Conservation (phyloP, 371 early-diverging fungal species). For the Circinella minor region DNA sequence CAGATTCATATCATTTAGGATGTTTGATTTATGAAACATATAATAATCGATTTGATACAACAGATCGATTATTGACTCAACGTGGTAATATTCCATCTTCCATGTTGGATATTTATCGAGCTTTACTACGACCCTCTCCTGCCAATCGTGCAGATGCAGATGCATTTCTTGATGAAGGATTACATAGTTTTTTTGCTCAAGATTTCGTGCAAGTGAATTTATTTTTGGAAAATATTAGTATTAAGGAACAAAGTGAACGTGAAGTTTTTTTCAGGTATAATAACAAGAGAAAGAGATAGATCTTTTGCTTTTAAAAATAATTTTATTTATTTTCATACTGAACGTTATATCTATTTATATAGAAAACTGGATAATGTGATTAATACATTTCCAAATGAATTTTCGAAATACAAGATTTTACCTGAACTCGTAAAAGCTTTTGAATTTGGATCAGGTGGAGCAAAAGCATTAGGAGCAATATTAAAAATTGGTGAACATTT, state of each 20-base stretch:
- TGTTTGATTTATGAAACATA: slow-evolving; percentile 82
- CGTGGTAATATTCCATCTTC: slow-evolving; percentile 68
- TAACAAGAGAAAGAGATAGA: background rate
- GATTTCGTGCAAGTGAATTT: slow-evolving; percentile 79
- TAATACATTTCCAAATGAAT: slow-evolving; percentile 80
- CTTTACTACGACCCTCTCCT: slow-evolving; percentile 58
- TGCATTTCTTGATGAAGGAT: slow-evolving; percentile 71
- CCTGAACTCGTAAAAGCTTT: slow-evolving; percentile 90
- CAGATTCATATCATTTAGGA: slow-evolving; percentile 85
- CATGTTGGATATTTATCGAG: slow-evolving; percentile 58
- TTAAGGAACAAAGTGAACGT: slow-evolving; percentile 85
- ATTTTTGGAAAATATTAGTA: slow-evolving; percentile 86
- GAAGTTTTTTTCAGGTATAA: slow-evolving; percentile 73
- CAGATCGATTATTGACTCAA: slow-evolving; percentile 60
- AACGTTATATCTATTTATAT: background rate
- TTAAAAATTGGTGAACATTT: slow-evolving; percentile 83
- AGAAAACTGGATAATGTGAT: slow-evolving; percentile 63
- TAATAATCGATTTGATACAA: slow-evolving; percentile 68
- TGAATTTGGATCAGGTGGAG: slow-evolving; percentile 91
- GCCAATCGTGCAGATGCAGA: slow-evolving; percentile 67
- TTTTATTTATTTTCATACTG: too few relatives aligned
- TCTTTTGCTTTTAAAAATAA: too few relatives aligned
- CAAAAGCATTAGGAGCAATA: slow-evolving; percentile 83
- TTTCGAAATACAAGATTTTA: slow-evolving; percentile 84
- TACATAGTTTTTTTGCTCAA: slow-evolving; percentile 75